These are phyloP conservation scores for Candida ficus DNA, from an alignment of 805 yeast species.

Conservation along the genomic window DNA sequence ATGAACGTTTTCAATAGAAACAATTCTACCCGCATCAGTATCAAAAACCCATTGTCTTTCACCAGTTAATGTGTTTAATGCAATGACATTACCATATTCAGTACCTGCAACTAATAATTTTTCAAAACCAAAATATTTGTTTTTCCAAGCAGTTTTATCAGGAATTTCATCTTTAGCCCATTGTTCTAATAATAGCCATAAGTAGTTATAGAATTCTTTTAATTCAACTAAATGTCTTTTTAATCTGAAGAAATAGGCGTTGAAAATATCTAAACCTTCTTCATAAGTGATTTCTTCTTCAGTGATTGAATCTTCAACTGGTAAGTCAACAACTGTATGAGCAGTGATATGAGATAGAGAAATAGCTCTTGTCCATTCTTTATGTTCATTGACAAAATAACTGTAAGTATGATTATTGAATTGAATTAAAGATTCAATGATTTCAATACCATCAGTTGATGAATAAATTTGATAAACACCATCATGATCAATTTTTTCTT, in stretches of 20 bases:
- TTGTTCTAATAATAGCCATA: conserved; percentile 11
- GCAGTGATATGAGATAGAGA: conserved; percentile 34
- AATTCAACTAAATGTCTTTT: conserved; percentile 23
- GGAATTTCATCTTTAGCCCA: conserved; percentile 11
- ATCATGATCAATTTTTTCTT: conserved; percentile 9
- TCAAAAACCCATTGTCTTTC: conserved; percentile 34
- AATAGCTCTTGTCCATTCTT: conserved; percentile 40
- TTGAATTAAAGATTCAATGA: conserved; percentile 11
- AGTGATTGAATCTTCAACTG: conserved; percentile 17
- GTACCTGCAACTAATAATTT: conserved; percentile 40
- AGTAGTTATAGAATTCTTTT: conserved; percentile 10
- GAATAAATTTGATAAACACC: not conserved
- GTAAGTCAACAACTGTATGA: conserved; percentile 27
- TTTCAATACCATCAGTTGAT: conserved; percentile 12
- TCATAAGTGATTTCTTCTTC: conserved; percentile 29
- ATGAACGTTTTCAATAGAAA: conserved; percentile 19
- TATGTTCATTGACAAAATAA: conserved; percentile 8
- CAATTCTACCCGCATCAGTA: conserved; percentile 19
- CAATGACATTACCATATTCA: conserved; percentile 35
- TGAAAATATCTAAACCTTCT: conserved; percentile 22
- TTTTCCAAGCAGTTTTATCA: conserved; percentile 5
- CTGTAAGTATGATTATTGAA: conserved; percentile 11
- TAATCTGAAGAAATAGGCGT: conserved; percentile 30
- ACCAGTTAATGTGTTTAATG: conserved; percentile 38
- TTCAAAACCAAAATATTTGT: conserved; percentile 39